Evolutionary conservation across 768 basidiomycete species (phyloP).

Genomic region (Cystobasidium tubakii): DNA sequence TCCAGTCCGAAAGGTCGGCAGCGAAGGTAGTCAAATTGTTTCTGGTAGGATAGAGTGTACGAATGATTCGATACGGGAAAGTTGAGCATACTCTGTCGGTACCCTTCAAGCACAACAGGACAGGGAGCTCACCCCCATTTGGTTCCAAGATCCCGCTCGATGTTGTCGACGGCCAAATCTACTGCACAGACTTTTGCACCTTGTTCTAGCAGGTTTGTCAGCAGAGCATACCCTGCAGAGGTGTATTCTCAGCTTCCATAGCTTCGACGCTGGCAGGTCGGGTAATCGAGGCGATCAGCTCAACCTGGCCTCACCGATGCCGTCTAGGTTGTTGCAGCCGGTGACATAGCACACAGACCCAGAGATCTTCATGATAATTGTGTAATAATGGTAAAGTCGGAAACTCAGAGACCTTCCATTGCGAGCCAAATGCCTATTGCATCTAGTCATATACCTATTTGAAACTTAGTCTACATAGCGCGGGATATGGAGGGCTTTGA

Average conservation of each 20-base stretch:
- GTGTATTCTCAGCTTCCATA: too few relatives aligned
- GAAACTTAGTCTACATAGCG: too few relatives aligned
- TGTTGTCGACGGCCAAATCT: background rate
- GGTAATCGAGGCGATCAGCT: background rate
- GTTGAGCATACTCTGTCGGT: background rate
- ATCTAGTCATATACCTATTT: too few relatives aligned
- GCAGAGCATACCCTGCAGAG: background rate
- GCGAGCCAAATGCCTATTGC: too few relatives aligned
- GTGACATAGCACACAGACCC: constrained; percentile 3
- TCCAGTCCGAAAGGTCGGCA: background rate
- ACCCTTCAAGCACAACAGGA: background rate
- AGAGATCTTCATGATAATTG: background rate
- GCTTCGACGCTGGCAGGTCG: too few relatives aligned
- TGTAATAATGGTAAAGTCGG: too few relatives aligned
- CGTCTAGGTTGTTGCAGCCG: background rate
- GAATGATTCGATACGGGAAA: too few relatives aligned
- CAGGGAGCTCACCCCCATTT: background rate
- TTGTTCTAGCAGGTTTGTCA: background rate
- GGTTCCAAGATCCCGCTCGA: background rate
- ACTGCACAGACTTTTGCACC: constrained; percentile 6
- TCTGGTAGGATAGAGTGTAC: background rate
- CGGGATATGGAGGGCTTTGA: too few relatives aligned
- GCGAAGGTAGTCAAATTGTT: background rate
- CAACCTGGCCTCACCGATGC: background rate
- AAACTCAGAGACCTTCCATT: too few relatives aligned